Evolutionary conservation across 2,329 filamentous ascomycete species (phyloP), one percentile per base, ranked within the genome.

Genomic region (Zasmidium citrigriseum): DNA sequence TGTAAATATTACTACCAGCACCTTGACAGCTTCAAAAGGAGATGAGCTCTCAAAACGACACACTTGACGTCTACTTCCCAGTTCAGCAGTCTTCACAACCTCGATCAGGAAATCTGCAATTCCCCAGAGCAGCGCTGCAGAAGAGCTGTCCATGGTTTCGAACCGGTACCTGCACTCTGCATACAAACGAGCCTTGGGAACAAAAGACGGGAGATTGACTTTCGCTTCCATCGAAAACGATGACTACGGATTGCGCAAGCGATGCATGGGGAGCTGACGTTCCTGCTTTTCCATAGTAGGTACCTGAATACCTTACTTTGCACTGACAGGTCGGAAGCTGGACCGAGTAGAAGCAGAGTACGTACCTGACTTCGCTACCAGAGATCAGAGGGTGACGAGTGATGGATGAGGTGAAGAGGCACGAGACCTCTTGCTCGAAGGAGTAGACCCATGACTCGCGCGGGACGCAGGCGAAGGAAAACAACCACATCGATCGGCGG

Each of bases 401-500:
- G n/a, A 41, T 16, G 14, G 16, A 41, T 16, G 34, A n/a, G 34
- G 20, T 11, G 23, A 25, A 27, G 9, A 48, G 47, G 25, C 25
- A 51, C 48, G 34, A 11, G 34, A 41, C 34, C 34, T 9, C 34
- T n/a, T 41, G 34, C 34, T 41, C 34, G 18, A 41, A 10, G 7
- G 14, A 41, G 34, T 9, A 41, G 34, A 41, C 18, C 4, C 34
- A 41, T 41, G 34, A 41, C 34, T 41, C 34, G 34, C 27, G 27
- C 27, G 27, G 27, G 7, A 7, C 14, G 27, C 7, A 7, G 27
- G 27, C 7, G 27, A 14, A 29, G 11, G 21, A 49, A 27, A 49
- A 24, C 52, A 54, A 54, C 52, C 52, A 54, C 41, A 54, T 29
- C 16, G 52, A 54, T 54, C 41, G 41, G 29, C 52, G 22, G 11